Base-by-base conservation (phyloP, 2,329 filamentous ascomycete species). In the Neopestalotiopsis clavispora region DNA sequence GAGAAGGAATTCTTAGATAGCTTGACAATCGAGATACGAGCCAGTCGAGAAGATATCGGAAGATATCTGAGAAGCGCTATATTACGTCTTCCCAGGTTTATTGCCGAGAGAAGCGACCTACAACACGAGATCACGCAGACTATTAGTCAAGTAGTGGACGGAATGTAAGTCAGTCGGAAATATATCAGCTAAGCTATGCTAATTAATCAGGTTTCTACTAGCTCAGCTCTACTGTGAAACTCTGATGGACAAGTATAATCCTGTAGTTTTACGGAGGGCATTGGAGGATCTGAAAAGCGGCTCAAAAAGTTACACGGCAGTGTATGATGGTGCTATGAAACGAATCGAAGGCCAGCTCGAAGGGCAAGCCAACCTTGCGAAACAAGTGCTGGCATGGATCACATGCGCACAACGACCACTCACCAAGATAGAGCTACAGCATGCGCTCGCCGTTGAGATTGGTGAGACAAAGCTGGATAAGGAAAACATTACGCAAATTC, bases 281-380 rank as follows among this genome's bases (percentile, higher is more conserved):
- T 69, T 86, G 1, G n/a, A 68, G 17, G 74, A 70, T 0, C 70
- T 85, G 0, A 70, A 75, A 0, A 77, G 45, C 4, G 79, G 78
- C 13, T 72, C 74, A 3, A 66, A 73, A 9, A 77, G 74, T 2
- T 80, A 82, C 12, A 73, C 81, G 34, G 4, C 71, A 6, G 79
- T 80, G 0, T 88, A 87, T 65, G 68, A 77, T 0, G 71, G 79
- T 0, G 80, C 81, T 0, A 81, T 86, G 73, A 52, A 79, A 1
- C 73, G 84, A 13, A 84, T 86, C 40, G 67, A 81, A 30, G 68
- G 72, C 1, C 83, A 86, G 63, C 10, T 71, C 0, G 1, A 64
- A 1, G 78, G 75, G 10, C 69, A 77, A 12, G 23, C 56, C n/a
- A 64, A 75, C 0, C 73, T 84, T 28, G 84, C 84, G 0, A 80